A percentile compares a stretch with the other conserved stretches of the same genome.
Conservation (phyloP, 352 stramenopile genomes). For the Pythium periplocum region DNA sequence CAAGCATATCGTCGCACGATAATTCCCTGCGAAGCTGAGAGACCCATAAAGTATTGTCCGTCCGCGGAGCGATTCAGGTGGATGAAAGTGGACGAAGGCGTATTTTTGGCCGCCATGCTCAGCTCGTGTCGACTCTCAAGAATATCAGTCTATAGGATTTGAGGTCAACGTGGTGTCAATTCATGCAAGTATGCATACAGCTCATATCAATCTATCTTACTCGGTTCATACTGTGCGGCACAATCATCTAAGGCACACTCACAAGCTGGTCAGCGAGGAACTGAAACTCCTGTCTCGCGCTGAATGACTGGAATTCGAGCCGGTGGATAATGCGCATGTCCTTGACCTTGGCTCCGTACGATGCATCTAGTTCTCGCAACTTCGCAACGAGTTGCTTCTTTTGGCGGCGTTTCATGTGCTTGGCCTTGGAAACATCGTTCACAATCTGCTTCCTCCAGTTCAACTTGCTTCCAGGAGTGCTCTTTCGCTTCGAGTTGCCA, state of each 20-base stretch:
- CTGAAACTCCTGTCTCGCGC: conserved; percentile 12
- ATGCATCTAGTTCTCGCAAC: conserved; percentile 8
- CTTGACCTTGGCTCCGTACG: conserved; percentile 10
- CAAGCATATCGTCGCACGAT: neutral
- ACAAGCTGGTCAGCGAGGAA: no score
- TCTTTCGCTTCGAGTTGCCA: conserved; percentile 7
- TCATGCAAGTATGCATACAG: no score
- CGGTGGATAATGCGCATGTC: conserved; percentile 16
- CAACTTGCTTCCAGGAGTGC: conserved; percentile 5
- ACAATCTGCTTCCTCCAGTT: conserved; percentile 55
- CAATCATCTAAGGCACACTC: no score
- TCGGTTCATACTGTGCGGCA: no score
- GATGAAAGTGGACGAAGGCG: no score
- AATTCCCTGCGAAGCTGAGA: neutral
- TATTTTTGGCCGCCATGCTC: no score
- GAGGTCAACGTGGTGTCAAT: no score
- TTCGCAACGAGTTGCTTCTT: conserved; percentile 60
- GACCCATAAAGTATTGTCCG: no score
- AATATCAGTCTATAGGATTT: no score
- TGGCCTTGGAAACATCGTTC: conserved; percentile 49
- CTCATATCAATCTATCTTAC: no score
- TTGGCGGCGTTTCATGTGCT: conserved; percentile 66
- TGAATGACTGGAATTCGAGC: conserved; percentile 15
- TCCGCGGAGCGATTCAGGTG: no score
- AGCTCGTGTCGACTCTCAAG: no score